Evolutionary conservation across 169 alveolate genomes (phyloP).

Genomic region (Plasmodium blacklocki): DNA sequence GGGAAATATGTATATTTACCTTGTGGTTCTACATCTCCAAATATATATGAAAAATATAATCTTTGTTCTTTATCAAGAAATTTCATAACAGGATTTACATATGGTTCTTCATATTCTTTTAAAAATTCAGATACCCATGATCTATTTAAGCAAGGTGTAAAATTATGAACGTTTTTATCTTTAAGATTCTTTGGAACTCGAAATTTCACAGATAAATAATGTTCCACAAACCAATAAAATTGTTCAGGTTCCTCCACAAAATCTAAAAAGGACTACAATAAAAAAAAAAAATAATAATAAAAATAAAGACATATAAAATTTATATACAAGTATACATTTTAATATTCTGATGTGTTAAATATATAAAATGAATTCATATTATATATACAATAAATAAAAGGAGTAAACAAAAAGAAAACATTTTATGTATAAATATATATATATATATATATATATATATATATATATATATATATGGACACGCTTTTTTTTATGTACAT

Average conservation of each 20-base stretch:
- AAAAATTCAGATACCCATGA: constrained; percentile 66
- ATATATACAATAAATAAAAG: no score
- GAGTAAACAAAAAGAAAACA: no score
- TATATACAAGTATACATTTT: no score
- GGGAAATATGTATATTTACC: constrained; percentile 40
- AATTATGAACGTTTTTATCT: neutral
- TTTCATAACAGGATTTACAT: constrained; percentile 1
- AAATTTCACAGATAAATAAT: constrained; percentile 63
- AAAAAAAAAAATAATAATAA: neutral
- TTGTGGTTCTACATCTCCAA: constrained; percentile 19
- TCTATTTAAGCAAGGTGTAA: constrained; percentile 12
- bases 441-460: no score
- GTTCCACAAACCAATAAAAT: constrained; percentile 62
- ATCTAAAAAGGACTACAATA: constrained; percentile 58
- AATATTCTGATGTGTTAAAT: no score
- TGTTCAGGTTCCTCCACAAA: constrained; percentile 70
- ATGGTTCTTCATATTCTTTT: constrained; percentile 51
- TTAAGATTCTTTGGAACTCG: constrained; percentile 16
- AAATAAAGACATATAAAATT: neutral
- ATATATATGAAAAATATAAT: neutral
- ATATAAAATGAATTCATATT: no score
- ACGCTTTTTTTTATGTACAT: no score
- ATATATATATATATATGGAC: no score
- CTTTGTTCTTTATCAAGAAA: constrained; percentile 44
- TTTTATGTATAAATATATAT: no score